Evolutionary conservation across 805 yeast genomes (phyloP).

Genomic region (Myxozyma kluyveri): DNA sequence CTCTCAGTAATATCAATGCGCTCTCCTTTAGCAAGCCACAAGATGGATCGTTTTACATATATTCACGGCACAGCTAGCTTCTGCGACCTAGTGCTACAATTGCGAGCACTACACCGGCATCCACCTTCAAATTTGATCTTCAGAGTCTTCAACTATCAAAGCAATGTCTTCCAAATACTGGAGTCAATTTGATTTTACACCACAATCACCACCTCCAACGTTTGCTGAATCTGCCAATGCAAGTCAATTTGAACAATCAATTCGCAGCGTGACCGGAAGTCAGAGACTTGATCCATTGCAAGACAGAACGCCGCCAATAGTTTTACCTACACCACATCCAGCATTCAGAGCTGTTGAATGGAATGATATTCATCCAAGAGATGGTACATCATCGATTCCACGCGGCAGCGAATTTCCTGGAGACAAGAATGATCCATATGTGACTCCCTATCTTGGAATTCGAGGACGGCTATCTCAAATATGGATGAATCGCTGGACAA

Average conservation of each 20-base stretch:
- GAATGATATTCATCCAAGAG: conserved; percentile 26
- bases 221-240: conserved; percentile 9
- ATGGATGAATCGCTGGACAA: conserved; percentile 58
- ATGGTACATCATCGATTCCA: conserved; percentile 10
- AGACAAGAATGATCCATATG: neutral
- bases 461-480: conserved; percentile 39
- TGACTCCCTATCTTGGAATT: conserved; percentile 35
- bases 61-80: neutral
- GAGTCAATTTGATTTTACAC: conserved; percentile 6
- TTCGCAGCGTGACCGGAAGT: no score
- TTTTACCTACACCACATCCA: neutral
- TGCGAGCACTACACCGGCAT: no score
- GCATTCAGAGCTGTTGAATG: conserved; percentile 17
- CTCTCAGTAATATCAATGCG: no score
- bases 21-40: neutral
- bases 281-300: no score
- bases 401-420: conserved; percentile 22
- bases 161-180: conserved; percentile 1
- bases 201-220: conserved; percentile 6
- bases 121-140: no score
- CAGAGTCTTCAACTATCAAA: no score
- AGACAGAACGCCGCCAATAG: no score
- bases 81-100: no score
- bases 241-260: no score
- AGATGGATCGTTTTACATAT: neutral